Evolutionary conservation across 2,329 filamentous ascomycete species (phyloP), one percentile per base, ranked within the genome.

Genomic region (Ceratocystis harringtonii): DNA sequence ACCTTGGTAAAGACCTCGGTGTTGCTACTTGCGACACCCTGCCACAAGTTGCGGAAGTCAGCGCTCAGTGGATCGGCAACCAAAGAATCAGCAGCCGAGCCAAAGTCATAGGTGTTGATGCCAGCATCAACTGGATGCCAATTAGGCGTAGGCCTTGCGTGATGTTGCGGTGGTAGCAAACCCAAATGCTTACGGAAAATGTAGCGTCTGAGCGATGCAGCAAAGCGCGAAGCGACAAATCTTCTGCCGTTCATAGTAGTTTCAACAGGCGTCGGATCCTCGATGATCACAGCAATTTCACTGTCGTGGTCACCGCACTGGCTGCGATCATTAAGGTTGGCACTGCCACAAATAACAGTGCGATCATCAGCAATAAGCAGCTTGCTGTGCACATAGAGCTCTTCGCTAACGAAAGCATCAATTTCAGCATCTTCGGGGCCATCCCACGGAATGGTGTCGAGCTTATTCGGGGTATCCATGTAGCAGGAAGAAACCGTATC

Each of bases 101-200:
- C 88, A 77, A 88, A 88, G 73, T 89, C 84, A 72, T 89, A 88
- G 44, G 83, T 76, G 75, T 96, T 96, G 62, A 83, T 81, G 58
- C 82, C 83, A 62, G 83, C 81, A 66, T 81, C 81, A 0, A 92
- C 84, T 0, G 90, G 89, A 64, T 86, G 84, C 70, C 90, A 92
- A 75, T 96, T 96, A 65, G 81, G 79, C 70, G 88, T 82, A 4
- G 86, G 80, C 2, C 75, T 77, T 67, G 87, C 88, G 70, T 86
- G 84, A 43, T 79, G 78, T 74, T 96, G 90, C 7, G 89, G 80
- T 0, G 87, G 86, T 8, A 96, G 79, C 7, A 96, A 80, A 55
- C 92, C 92, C 1, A 96, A 82, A 73, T 96, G 92, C 77, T 96
- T 95, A 70, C 92, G 85, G 84, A 90, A 96, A 68, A 96, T 83